Evolutionary conservation across 352 stramenopile genomes (phyloP).

Genomic region (Globisporangium acanthophoron): DNA sequence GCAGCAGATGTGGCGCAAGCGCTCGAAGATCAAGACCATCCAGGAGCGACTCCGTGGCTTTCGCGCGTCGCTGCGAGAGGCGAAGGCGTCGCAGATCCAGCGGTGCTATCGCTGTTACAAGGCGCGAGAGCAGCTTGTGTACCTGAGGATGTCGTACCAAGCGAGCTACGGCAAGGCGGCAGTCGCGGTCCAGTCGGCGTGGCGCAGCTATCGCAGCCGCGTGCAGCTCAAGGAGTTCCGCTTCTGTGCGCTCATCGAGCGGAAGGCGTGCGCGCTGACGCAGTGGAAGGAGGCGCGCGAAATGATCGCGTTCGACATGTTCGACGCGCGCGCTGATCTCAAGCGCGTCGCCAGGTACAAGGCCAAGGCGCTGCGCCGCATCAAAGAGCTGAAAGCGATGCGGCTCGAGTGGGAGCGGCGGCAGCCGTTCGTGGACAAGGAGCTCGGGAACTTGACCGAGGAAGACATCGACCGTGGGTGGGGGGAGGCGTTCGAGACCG

Average conservation of each 20-base stretch:
- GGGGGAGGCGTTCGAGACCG: slow-evolving; percentile 71
- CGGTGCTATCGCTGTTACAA: slow-evolving; percentile 54
- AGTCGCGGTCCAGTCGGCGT: slow-evolving; percentile 64
- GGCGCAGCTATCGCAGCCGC: slow-evolving; percentile 59
- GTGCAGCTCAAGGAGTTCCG: slow-evolving; percentile 58
- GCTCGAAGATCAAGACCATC: slow-evolving; percentile 38
- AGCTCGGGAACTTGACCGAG: slow-evolving; percentile 50
- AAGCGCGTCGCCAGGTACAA: slow-evolving; percentile 75
- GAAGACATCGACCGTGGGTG: slow-evolving; percentile 74
- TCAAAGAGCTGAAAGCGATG: slow-evolving; percentile 76
- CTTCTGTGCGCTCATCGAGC: slow-evolving; percentile 59
- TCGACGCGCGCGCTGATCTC: slow-evolving; percentile 52
- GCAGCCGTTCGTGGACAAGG: slow-evolving; percentile 67
- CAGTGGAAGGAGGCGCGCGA: slow-evolving; percentile 49
- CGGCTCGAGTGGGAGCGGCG: slow-evolving; percentile 76
- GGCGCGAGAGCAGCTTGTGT: slow-evolving; percentile 36
- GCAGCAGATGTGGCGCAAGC: slow-evolving; percentile 66
- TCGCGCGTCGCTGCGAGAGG: slow-evolving; percentile 29
- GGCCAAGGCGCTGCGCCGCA: slow-evolving; percentile 55
- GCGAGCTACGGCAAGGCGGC: slow-evolving; percentile 44
- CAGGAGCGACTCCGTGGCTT: slow-evolving; percentile 34
- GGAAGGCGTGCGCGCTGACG: slow-evolving; percentile 48
- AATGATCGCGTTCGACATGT: slow-evolving; percentile 68
- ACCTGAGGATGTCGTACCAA: slow-evolving; percentile 30
- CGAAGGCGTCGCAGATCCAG: slow-evolving; percentile 43